A percentile compares a stretch with the other conserved stretches of the same genome.
These are phyloP conservation scores for Colletotrichum tanaceti DNA, from an alignment of 2,329 filamentous ascomycete genomes.

Conservation along the genomic window DNA sequence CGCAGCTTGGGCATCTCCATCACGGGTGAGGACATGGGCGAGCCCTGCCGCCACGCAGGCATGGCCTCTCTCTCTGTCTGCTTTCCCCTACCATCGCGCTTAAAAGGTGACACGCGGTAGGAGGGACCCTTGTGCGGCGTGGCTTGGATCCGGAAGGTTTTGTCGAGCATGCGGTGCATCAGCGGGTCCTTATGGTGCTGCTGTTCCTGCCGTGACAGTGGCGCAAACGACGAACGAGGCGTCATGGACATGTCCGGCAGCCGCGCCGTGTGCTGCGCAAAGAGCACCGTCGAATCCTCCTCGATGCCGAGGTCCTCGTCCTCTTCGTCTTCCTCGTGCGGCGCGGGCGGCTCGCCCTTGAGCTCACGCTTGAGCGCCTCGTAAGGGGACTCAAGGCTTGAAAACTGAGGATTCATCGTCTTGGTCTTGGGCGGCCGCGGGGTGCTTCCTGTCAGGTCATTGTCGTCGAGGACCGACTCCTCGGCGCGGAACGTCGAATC, in stretches of 20 bases:
- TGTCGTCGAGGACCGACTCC: conserved; percentile 76
- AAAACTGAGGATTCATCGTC: conserved; percentile 64
- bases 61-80: conserved; percentile 49
- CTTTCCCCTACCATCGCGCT: conserved; percentile 47
- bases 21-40: conserved; percentile 79
- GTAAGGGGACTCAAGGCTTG: conserved; percentile 80
- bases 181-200: conserved; percentile 74
- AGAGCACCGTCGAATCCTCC: conserved; percentile 60
- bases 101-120: conserved; percentile 59
- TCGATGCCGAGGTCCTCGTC: conserved; percentile 55
- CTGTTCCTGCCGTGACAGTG: conserved; percentile 59
- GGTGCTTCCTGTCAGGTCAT: conserved; percentile 73
- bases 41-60: conserved; percentile 61
- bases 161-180: conserved; percentile 92
- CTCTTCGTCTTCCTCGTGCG: conserved; percentile 49
- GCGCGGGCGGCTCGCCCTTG: conserved; percentile 53
- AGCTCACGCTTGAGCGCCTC: conserved; percentile 78
- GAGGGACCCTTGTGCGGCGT: conserved; percentile 77
- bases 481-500: conserved; percentile 59
- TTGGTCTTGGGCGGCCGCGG: conserved; percentile 68
- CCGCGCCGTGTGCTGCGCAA: conserved; percentile 64
- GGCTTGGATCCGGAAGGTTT: conserved; percentile 92
- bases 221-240: conserved; percentile 53
- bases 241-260: conserved; percentile 73
- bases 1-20: conserved; percentile 84